These are phyloP conservation scores for Colletotrichum chlorophyti DNA, from an alignment of 2,329 filamentous ascomycete genomes.

Conservation along the genomic window DNA sequence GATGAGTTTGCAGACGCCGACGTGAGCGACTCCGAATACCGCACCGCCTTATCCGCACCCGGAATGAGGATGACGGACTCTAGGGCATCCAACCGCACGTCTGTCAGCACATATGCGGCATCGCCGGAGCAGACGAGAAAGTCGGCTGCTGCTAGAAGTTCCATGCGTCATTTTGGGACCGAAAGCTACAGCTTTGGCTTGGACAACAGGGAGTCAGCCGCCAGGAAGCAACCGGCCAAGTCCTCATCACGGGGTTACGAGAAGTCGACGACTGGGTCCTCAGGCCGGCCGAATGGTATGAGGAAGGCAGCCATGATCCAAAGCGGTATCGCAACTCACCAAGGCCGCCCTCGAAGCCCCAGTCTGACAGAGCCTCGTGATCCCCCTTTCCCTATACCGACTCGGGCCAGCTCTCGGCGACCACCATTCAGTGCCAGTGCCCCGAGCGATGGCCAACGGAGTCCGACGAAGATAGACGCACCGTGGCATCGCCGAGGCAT, in stretches of 20 bases:
- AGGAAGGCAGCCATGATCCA: conserved; percentile 82
- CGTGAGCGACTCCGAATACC: conserved; percentile 71
- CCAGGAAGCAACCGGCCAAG: conserved; percentile 40
- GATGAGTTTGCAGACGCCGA: conserved; percentile 69
- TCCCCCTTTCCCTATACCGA: conserved; percentile 92
- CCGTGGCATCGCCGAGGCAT: conserved; percentile 61
- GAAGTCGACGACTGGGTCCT: conserved; percentile 44
- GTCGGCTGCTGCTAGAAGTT: conserved; percentile 32
- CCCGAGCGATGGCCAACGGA: conserved; percentile 75
- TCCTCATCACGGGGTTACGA: conserved; percentile 42
- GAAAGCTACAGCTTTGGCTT: conserved; percentile 55
- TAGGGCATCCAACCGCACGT: conserved; percentile 50
- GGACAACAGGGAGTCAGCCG: conserved; percentile 38
- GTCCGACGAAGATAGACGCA: conserved; percentile 70
- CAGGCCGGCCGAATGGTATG: conserved; percentile 66
- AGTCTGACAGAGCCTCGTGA: conserved; percentile 65
- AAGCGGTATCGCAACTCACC: conserved; percentile 76
- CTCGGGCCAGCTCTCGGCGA: conserved; percentile 84
- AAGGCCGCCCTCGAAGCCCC: conserved; percentile 68
- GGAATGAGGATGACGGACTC: conserved; percentile 52
- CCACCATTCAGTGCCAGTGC: conserved; percentile 70
- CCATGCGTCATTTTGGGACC: conserved; percentile 43
- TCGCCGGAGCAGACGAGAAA: conserved; percentile 49
- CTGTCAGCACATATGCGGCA: conserved; percentile 39
- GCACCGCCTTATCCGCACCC: conserved; percentile 70